Evolutionary conservation across 495 filamentous ascomycete species (phyloP), one percentile per base, ranked within the genome.

Genomic region (Staphylotrichum tortipilum): DNA sequence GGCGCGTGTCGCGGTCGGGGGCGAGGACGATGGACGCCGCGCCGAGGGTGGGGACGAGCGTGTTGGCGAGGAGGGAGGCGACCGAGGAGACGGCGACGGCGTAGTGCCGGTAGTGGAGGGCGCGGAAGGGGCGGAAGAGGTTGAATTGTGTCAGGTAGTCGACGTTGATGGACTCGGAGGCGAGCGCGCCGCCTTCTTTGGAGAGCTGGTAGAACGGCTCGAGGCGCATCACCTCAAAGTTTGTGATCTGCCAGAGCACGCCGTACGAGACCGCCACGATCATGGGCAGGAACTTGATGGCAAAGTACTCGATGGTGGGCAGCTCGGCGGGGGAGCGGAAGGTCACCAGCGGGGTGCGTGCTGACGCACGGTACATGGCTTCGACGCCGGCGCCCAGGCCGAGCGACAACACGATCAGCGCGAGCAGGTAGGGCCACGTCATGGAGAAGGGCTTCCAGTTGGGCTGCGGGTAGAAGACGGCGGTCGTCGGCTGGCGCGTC

Each of bases 121-220:
- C 82, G 19, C 75, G 73, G 19, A 84, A 57, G 1, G 84, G 84
- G 10, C 80, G 69, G 29, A 83, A 63, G 57, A 84, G 77, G 54
- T 71, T 75, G 67, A 82, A 79, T 44, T 77, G 68, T 2, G 78
- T 85, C 28, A 82, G 73, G 53, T 88, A 87, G 67, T 88, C 82
- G 41, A 86, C 77, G 53, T 86, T 87, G 50, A 88, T 72, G 5
- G 78, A 82, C 54, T 85, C 78, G 4, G 75, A 76, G 2, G 84
- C 84, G 3, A 81, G 63, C 0, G 82, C 79, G 14, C 84, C 84
- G 0, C 68, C 71, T 34, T 73, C 70, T 50, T 78, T 80, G 7
- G 82, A 85, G 31, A 89, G 67, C 56, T 88, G 85, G 50, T 84
- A 88, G 53, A 80, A 88, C 1, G 84, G 78, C 58, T 89, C 85